These are phyloP conservation scores for Afroboletus lepidellus DNA, from an alignment of 1,284 basidiomycete species.

Conservation along the genomic window DNA sequence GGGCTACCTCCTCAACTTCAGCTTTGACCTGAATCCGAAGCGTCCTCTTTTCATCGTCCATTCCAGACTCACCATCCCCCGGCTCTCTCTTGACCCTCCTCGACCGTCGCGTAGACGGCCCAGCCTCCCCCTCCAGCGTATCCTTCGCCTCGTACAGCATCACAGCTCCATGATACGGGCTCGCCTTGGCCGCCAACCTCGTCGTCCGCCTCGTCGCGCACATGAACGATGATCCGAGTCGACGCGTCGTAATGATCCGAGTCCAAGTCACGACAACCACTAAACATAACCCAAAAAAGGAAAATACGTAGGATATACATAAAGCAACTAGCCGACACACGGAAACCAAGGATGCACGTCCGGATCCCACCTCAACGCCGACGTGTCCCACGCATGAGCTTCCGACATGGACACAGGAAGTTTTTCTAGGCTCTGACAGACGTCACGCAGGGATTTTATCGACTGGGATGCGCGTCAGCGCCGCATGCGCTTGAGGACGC, in stretches of 20 bases:
- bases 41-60: too few species aligned
- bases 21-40: too few species aligned
- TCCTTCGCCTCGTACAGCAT: slow-evolving; percentile 36
- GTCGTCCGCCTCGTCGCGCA: slow-evolving; percentile 20
- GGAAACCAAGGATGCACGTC: slow-evolving; percentile 48
- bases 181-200: slow-evolving; percentile 39
- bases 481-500: not conserved
- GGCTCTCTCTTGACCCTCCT: too few species aligned
- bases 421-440: slow-evolving; percentile 31
- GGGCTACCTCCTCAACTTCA: too few species aligned
- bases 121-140: not conserved
- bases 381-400: slow-evolving; percentile 30
- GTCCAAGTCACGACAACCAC: not conserved
- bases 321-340: slow-evolving; percentile 5
- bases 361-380: slow-evolving; percentile 41
- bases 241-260: not conserved
- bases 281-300: not conserved
- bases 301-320: not conserved
- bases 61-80: too few species aligned
- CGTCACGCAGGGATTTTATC: slow-evolving; percentile 24
- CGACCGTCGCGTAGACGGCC: slow-evolving; percentile 19
- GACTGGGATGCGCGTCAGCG: slow-evolving; percentile 24
- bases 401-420: slow-evolving; percentile 32
- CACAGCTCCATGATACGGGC: slow-evolving; percentile 44
- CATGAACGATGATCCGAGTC: slow-evolving; percentile 8